A percentile compares a stretch with the other conserved stretches of the same genome.
Conservation (phyloP, 768 basidiomycete genomes). For the Rhizopogon vesiculosus region DNA sequence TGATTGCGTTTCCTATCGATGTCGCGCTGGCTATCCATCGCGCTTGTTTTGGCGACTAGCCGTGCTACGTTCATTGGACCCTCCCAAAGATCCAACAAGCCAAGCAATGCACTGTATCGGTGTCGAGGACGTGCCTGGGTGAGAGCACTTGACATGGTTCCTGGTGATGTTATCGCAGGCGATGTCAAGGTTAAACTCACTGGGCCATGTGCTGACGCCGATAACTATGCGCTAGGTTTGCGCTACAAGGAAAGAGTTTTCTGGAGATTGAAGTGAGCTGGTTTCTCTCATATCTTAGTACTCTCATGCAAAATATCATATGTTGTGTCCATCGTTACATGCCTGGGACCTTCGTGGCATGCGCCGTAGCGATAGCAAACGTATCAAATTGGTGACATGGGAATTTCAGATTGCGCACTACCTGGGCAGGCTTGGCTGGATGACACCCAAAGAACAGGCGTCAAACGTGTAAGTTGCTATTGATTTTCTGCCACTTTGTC, state of each 20-base stretch:
- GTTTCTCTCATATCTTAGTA: neutral
- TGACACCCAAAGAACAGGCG: no score
- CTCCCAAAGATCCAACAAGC: neutral
- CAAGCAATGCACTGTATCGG: neutral
- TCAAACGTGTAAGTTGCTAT: no score
- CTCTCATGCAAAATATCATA: no score
- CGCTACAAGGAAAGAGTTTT: conserved; percentile 1
- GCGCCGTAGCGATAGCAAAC: no score
- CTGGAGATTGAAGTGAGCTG: neutral
- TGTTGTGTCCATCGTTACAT: no score
- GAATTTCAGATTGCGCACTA: no score
- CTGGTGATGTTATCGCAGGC: neutral
- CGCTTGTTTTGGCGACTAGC: neutral
- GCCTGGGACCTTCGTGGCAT: no score
- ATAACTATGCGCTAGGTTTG: neutral
- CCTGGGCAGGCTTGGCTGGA: no score
- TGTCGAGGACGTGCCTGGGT: conserved; percentile 2
- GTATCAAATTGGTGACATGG: no score
- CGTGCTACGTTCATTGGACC: neutral
- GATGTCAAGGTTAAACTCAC: neutral
- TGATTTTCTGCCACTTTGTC: no score
- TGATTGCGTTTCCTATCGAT: neutral
- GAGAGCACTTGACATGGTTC: neutral
- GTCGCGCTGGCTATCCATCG: neutral
- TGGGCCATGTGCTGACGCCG: neutral